These are phyloP conservation scores for Candida saitoana DNA, from an alignment of 805 yeast genomes.

Conservation along the genomic window DNA sequence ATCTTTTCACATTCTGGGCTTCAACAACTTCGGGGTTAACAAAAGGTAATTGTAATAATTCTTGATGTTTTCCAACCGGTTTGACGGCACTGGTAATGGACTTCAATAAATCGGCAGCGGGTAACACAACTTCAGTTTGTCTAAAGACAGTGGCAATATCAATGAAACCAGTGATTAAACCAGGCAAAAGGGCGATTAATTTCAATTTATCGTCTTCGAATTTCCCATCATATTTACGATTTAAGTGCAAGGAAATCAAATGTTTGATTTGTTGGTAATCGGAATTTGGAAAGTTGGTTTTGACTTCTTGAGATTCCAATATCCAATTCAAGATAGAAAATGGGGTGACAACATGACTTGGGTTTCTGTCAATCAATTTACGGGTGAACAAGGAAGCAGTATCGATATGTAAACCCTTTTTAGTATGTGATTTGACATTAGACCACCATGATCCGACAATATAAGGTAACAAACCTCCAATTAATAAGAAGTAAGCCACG, in stretches of 20 bases:
- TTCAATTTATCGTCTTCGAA: constrained; percentile 43
- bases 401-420: constrained; percentile 72
- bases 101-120: constrained; percentile 64
- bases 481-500: constrained; percentile 58
- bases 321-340: constrained; percentile 57
- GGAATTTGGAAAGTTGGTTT: constrained; percentile 35
- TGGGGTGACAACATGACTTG: constrained; percentile 60
- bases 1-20: constrained; percentile 43
- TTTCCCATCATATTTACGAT: constrained; percentile 39
- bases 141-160: constrained; percentile 82
- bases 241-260: constrained; percentile 55
- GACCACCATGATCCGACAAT: constrained; percentile 91
- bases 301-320: constrained; percentile 64
- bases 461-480: constrained; percentile 76
- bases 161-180: constrained; percentile 63
- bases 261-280: constrained; percentile 45
- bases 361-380: constrained; percentile 67
- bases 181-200: constrained; percentile 61
- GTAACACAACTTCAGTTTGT: constrained; percentile 57
- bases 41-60: constrained; percentile 77
- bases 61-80: constrained; percentile 49
- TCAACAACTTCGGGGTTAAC: constrained; percentile 49
- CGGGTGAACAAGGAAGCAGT: constrained; percentile 81
- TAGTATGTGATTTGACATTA: constrained; percentile 72
- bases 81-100: constrained; percentile 73